Conservation (phyloP, 1,284 basidiomycete species). For the Ustilago lituana region DNA sequence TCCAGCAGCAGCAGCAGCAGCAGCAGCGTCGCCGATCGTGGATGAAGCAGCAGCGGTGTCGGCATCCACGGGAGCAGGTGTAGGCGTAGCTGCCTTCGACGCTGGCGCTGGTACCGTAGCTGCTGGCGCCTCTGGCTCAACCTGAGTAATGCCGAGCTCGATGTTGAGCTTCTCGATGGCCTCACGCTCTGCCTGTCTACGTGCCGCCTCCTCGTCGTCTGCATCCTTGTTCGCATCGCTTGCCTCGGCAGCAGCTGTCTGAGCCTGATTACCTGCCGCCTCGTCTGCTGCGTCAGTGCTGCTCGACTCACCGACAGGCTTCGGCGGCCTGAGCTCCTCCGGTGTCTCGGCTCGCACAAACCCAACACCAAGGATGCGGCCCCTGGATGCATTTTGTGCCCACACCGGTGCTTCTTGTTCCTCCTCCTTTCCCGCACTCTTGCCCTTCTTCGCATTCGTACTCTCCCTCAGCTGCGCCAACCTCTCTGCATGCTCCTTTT, state of each 20-base stretch:
- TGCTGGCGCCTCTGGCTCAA: neutral
- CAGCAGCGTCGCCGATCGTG: neutral
- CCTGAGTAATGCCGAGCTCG: conserved; percentile 22
- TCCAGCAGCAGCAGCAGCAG: conserved; percentile 2
- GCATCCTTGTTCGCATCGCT: conserved; percentile 1
- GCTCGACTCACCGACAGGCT: conserved; percentile 3
- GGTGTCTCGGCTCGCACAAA: conserved; percentile 52
- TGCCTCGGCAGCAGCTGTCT: neutral
- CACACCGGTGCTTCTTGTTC: conserved; percentile 22
- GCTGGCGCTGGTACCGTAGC: conserved; percentile 7
- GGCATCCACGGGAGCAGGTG: conserved; percentile 5
- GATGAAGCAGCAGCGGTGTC: neutral
- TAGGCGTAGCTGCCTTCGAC: neutral
- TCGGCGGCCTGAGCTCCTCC: conserved; percentile 35
- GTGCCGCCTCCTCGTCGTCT: conserved; percentile 14
- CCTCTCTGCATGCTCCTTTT: conserved; percentile 22
- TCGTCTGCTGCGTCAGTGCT: neutral
- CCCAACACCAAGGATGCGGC: conserved; percentile 55
- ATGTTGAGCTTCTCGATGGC: conserved; percentile 39
- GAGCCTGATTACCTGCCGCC: conserved; percentile 7
- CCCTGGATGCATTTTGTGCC: conserved; percentile 41
- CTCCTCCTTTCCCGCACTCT: conserved; percentile 13
- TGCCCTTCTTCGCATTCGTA: neutral
- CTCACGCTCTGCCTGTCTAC: conserved; percentile 30
- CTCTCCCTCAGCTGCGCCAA: conserved; percentile 20